Evolutionary conservation across 495 filamentous ascomycete genomes (phyloP), one percentile per base, ranked within the genome.

Genomic region (Alectoria sarmentosa): DNA sequence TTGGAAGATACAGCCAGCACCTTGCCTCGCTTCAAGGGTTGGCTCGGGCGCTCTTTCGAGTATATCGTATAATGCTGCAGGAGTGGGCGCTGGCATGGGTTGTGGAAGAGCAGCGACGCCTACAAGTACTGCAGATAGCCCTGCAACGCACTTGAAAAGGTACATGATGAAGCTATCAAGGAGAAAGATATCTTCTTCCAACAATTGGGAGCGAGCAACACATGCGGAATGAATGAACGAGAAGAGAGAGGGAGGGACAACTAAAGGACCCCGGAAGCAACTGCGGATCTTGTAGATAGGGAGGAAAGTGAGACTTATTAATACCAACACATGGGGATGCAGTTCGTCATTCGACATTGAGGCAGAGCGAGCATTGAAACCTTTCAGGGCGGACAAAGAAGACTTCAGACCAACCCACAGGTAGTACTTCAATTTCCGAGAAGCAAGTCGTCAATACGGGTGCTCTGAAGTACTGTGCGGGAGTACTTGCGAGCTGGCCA

Each of bases 401-500:
- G 23, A 26, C 23, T 49, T 49, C 46, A 26, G 11, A 26, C n/a
- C 46, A 26, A 26, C 7, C 23, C 23, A 26, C 9, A 26, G 23
- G 23, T 26, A 49, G 46, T 49, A 49, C 46, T 49, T 49, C 46
- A 49, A 49, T 26, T 49, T 49, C 46, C 46, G 46, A 49, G 23
- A 26, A 14, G 0, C 4, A 49, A 4, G 7, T 49, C 23, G n/a
- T 26, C 23, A 26, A 14, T 1, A 26, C 10, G 46, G 11, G 10
- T 49, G 8, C 46, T 49, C 46, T 26, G 23, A 26, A 26, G 26
- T 23, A 1, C 23, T 11, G 46, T 4, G 23, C n/a, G 7, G n/a
- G 21, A 44, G 0, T 17, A 17, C 39, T 13, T 17, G 7, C n/a
- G 11, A 6, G 37, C 37, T 41, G 23, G 46, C 46, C 46, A 28